Evolutionary conservation across 2,329 filamentous ascomycete species (phyloP), one percentile per base, ranked within the genome.

Genomic region (Pyrenochaeta sp.): DNA sequence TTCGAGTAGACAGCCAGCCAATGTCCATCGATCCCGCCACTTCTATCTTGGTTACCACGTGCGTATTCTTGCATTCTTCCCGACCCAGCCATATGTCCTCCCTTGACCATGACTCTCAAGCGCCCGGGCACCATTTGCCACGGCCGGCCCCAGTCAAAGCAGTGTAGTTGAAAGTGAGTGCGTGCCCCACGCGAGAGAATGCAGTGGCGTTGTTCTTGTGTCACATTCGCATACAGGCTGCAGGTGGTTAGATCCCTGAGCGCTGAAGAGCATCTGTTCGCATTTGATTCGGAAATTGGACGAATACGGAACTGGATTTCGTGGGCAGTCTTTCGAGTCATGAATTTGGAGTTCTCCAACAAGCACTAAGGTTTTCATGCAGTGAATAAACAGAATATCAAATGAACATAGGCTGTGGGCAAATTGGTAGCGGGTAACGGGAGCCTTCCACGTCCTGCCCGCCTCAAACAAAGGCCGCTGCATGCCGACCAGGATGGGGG

Each of bases 391-490:
- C n/a, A 44, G 24, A n/a, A 30, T 44, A 41, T 48, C 34, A 32
- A 30, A 27, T 27, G 4, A 5, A 27, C 4, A 11, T 11, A n/a
- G 11, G 5, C 9, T 27, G 11, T 5, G 24, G 5, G 11, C 4
- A 11, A 27, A 27, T 10, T 23, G 10, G 19, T 34, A 22, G 10
- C 3, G 19, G 22, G 10, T 13, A 11, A 22, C n/a, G 19, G 10
- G 19, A 14, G 11, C 11, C 13, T 6, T 18, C 19, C 19, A 14
- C 11, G 5, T 23, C 17, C n/a, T 20, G 10, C 38, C 22, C 36
- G 42, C 31, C 18, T 44, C 15, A 35, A 46, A 54, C 44, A 51
- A 58, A 55, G 50, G 37, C 30, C 20, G 27, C 39, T 14, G 36
- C 35, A 45, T 29, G 31, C 7, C 18, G 11, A 34, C 31, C n/a